Conservation (phyloP, 345 rosid genomes). For the Tarenaya hassleriana region DNA sequence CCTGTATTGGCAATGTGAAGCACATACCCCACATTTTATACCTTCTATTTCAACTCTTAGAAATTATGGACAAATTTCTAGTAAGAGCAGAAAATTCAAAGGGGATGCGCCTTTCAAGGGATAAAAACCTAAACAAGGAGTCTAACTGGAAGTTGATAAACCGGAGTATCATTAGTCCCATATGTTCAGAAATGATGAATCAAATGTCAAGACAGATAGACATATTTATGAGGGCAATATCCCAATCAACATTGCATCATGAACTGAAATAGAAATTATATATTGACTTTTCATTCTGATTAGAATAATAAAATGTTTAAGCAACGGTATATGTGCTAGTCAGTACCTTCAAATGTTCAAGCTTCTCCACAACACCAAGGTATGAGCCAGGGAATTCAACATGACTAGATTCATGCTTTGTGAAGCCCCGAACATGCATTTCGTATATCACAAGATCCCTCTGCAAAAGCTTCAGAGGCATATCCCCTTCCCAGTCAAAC, state of each 20-base stretch:
- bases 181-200: constrained; percentile 3
- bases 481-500: constrained; percentile 99
- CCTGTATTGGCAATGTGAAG: no score
- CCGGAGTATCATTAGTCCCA: neutral
- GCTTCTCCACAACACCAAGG: constrained; percentile 76
- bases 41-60: no score
- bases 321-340: neutral
- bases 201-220: constrained; percentile 4
- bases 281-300: constrained; percentile 2
- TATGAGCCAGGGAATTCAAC: constrained; percentile 77
- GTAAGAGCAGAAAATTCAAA: no score
- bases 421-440: constrained; percentile 92
- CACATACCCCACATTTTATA: no score
- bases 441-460: constrained; percentile 84
- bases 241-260: neutral
- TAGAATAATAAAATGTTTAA: neutral
- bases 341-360: constrained; percentile 85
- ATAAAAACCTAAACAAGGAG: no score
- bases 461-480: constrained; percentile 60
- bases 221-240: neutral
- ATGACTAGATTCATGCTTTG: constrained; percentile 75
- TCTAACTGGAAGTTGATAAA: constrained; percentile 1
- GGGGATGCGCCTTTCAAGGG: no score
- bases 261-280: neutral
- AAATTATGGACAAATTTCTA: no score